Conservation (phyloP, 2,329 filamentous ascomycete genomes). For the Xylariomycetidae sp. region DNA sequence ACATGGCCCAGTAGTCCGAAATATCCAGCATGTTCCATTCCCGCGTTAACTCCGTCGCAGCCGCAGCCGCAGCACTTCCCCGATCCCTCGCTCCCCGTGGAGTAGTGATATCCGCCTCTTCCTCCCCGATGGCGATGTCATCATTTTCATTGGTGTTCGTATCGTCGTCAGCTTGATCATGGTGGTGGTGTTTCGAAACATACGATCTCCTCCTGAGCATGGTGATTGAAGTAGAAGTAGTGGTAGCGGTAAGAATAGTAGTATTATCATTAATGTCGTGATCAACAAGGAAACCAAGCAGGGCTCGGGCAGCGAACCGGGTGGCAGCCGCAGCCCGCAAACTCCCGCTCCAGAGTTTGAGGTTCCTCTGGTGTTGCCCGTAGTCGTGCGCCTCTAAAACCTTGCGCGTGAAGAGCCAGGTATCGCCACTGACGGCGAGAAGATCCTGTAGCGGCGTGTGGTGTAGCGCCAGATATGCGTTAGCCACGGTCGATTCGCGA, state of each 20-base stretch:
- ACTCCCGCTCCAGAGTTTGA: constrained; percentile 32
- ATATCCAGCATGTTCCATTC: constrained; percentile 53
- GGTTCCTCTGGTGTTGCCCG: constrained; percentile 39
- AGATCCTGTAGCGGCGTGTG: constrained; percentile 55
- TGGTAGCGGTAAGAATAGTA: constrained; percentile 6
- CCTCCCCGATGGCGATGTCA: constrained; percentile 1
- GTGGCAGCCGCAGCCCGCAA: constrained; percentile 39
- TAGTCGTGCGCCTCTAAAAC: constrained; percentile 40
- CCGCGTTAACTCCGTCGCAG: constrained; percentile 1
- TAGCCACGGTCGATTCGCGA: constrained; percentile 38
- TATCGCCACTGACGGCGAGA: constrained; percentile 54
- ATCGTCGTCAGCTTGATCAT: no score
- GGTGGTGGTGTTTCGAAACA: no score
- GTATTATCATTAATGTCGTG: constrained; percentile 16
- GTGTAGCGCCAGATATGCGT: constrained; percentile 53
- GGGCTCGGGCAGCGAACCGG: constrained; percentile 47
- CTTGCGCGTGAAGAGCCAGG: constrained; percentile 54
- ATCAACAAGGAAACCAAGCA: constrained; percentile 44
- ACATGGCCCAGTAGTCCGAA: constrained; percentile 82
- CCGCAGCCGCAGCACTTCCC: no score
- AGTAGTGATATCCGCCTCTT: constrained; percentile 4
- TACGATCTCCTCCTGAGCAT: no score
- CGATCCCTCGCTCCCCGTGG: not conserved
- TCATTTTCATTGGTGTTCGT: not conserved
- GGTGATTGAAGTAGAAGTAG: not conserved